Conservation (phyloP, 1,284 basidiomycete genomes). For the Rugosomyces carneus region DNA sequence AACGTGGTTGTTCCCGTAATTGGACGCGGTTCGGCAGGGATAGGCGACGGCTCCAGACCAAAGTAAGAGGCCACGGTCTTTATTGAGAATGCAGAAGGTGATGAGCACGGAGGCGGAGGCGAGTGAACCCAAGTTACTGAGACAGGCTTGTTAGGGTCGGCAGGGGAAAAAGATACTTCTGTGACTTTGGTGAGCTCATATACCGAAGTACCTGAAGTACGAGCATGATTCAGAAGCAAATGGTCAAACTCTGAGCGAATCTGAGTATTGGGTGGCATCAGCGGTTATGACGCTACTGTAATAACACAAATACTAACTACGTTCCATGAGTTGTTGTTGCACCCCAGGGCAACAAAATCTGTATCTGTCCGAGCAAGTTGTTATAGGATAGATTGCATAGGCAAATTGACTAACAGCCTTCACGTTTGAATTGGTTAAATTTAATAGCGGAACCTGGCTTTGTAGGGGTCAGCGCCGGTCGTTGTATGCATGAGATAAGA, state of each 20-base stretch:
- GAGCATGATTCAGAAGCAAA: constrained; percentile 54
- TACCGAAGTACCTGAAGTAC: constrained; percentile 45
- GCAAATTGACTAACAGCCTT: constrained; percentile 48
- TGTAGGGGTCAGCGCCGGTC: background rate
- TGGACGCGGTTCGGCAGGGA: constrained; percentile 7
- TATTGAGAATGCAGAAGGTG: constrained; percentile 34
- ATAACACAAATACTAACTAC: constrained; percentile 39
- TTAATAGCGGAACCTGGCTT: constrained; percentile 60
- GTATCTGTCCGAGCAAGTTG: constrained; percentile 39
- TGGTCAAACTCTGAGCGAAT: constrained; percentile 61
- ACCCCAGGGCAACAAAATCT: constrained; percentile 54
- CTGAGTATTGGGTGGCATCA: constrained; percentile 24
- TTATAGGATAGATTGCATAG: constrained; percentile 2
- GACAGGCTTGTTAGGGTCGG: constrained; percentile 38
- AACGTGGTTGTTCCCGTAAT: constrained; percentile 49
- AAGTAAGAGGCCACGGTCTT: constrained; percentile 19
- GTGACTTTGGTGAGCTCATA: constrained; percentile 52
- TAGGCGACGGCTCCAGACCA: constrained; percentile 11
- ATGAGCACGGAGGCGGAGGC: constrained; percentile 33
- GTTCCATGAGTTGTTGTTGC: constrained; percentile 57
- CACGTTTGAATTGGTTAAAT: constrained; percentile 57
- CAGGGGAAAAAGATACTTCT: constrained; percentile 37
- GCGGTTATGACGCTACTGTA: background rate
- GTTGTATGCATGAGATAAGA: background rate
- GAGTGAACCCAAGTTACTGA: constrained; percentile 45